Conservation (phyloP, 106 monocot species). For the Dendrobium huoshanense region DNA sequence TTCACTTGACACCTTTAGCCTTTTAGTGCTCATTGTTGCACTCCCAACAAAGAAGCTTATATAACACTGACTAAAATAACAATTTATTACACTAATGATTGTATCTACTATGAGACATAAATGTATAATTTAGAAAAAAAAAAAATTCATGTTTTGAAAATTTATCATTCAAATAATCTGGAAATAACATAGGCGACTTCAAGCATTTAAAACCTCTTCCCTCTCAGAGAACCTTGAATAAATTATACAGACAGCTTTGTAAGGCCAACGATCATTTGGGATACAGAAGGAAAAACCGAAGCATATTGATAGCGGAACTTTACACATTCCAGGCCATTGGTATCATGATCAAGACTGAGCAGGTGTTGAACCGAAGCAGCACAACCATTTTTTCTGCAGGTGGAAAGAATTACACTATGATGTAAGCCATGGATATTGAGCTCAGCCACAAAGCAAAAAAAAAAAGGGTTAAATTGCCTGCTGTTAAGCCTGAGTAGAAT, state of each 20-base stretch:
- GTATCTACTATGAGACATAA: background rate
- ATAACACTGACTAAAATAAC: no score
- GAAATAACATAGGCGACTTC: background rate
- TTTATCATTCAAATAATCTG: background rate
- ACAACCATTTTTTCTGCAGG: background rate
- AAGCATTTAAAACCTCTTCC: background rate
- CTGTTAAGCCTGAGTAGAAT: no score
- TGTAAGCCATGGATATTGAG: background rate
- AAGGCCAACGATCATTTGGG: background rate
- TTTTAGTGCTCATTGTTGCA: no score
- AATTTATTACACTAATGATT: no score
- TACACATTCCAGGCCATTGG: background rate
- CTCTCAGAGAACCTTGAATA: background rate
- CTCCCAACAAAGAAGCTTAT: no score
- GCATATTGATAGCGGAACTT: background rate
- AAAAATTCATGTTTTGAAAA: background rate
- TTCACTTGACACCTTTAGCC: no score
- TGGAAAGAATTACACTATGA: background rate
- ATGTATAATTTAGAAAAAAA: background rate
- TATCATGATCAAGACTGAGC: background rate
- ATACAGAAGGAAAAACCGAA: background rate
- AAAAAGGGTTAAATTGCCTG: no score
- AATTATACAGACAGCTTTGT: background rate
- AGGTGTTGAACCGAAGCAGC: background rate
- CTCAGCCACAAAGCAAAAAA: no score